Evolutionary conservation across 345 rosid genomes (phyloP).

Genomic region (Hevea brasiliensis): DNA sequence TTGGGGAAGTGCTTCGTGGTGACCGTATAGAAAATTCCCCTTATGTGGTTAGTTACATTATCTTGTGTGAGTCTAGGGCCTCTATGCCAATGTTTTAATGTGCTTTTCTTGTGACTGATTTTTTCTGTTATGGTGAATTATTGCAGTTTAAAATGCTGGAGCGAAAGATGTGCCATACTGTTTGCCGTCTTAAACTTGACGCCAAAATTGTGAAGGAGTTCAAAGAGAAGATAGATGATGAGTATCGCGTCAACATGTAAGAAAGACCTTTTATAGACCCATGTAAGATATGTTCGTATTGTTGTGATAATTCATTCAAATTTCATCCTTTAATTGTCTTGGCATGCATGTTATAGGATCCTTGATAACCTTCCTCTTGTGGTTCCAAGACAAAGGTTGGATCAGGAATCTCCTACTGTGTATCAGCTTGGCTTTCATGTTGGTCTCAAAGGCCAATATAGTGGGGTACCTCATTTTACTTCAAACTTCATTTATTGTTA

Average conservation of each 20-base stretch:
- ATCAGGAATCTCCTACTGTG: conserved; percentile 64
- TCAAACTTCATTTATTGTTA: conserved; percentile 14
- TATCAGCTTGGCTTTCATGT: conserved; percentile 92
- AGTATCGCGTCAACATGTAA: conserved; percentile 89
- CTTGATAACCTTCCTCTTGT: conserved; percentile 96
- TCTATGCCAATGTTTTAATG: background rate
- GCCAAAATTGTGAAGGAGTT: conserved; percentile 63
- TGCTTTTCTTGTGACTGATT: conserved; percentile 13
- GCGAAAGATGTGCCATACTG: conserved; percentile 71
- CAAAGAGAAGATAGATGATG: conserved; percentile 89
- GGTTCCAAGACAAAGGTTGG: conserved; percentile 67
- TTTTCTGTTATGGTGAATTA: conserved; percentile 21
- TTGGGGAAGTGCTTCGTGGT: conserved; percentile 97
- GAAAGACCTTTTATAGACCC: conserved; percentile 14
- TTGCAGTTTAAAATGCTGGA: conserved; percentile 90
- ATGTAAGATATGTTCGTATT: background rate
- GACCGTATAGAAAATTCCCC: conserved; percentile 93
- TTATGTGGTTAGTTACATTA: conserved; percentile 53
- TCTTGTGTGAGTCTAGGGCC: background rate
- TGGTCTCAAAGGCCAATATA: conserved; percentile 86
- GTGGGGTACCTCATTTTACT: conserved; percentile 51
- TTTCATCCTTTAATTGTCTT: conserved; percentile 26
- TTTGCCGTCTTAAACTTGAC: conserved; percentile 55
- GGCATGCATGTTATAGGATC: conserved; percentile 59
- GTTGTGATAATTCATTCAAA: background rate